Percentiles rank a stretch among this genome's conserved stretches.
Evolutionary conservation across 306 rosid species (phyloP).

Genomic region (Quercus gilva): DNA sequence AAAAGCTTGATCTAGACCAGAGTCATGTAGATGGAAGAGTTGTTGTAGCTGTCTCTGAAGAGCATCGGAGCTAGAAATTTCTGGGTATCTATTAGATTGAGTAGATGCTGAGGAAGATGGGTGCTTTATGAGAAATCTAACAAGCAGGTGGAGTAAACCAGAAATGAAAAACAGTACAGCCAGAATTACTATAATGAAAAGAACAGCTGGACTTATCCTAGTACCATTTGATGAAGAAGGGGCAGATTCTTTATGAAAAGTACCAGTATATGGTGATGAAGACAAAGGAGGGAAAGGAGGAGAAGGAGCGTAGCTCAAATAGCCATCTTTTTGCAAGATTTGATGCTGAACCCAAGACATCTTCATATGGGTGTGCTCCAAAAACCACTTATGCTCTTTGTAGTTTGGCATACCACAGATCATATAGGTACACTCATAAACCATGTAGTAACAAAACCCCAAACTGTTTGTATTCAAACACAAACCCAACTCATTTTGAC

Average conservation of each 20-base stretch:
- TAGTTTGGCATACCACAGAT: conserved; percentile 47
- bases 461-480: conserved; percentile 31
- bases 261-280: conserved; percentile 40
- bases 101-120: conserved; percentile 66
- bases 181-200: conserved; percentile 83
- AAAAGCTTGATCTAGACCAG: conserved; percentile 94
- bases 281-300: conserved; percentile 47
- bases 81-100: conserved; percentile 62
- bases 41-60: conserved; percentile 96
- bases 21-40: conserved; percentile 93
- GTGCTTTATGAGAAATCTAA: conserved; percentile 84
- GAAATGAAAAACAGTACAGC: conserved; percentile 92
- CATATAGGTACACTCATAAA: conserved; percentile 22
- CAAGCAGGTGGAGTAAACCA: conserved; percentile 91
- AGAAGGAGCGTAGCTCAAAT: conserved; percentile 67
- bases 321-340: conserved; percentile 67
- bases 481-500: conserved; percentile 33
- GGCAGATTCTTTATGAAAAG: conserved; percentile 41
- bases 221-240: conserved; percentile 66
- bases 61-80: conserved; percentile 76
- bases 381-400: conserved; percentile 40
- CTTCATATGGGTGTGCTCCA: conserved; percentile 63
- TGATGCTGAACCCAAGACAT: conserved; percentile 71
- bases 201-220: conserved; percentile 92
- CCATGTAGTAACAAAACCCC: conserved; percentile 3